Evolutionary conservation across 2,329 filamentous ascomycete genomes (phyloP), one percentile per base, ranked within the genome.

Genomic region (Curvularia sp.): DNA sequence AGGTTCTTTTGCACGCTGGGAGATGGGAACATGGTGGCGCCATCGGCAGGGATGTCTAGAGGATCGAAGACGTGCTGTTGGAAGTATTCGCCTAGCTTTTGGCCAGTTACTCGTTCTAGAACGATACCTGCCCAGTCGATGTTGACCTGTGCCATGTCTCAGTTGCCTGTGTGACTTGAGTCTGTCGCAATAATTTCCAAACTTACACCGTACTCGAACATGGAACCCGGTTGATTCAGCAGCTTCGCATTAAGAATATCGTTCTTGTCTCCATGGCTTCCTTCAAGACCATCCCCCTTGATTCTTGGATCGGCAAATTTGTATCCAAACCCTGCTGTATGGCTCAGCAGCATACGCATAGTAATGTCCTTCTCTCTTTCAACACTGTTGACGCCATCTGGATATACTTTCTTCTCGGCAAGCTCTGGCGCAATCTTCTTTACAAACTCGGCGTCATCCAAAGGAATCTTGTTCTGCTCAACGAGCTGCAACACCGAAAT

Each of bases 161-260:
- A 53, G 33, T 26, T 42, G 46, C 9, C 22, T 13, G 13, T 13
- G 6, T 13, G 1, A 10, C 5, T 10, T 5, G 15, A 18, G 33
- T 3, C 10, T 30, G 64, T 52, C 12, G 12, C 33, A 4, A 18
- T 22, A 5, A 18, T 44, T 28, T 13, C 15, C 12, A 1, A 20
- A 51, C 71, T 58, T 66, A 78, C 75, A 1, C 76, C 75, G 44
- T 90, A 89, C 56, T 85, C 81, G 84, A 86, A 90, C 3, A 78
- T 78, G 24, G 83, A 81, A 0, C 88, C 88, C 0, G 88, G 88
- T 62, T 90, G 86, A 62, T 88, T 86, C 1, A 89, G 71, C 15
- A 91, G 72, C 0, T 87, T 85, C 56, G 75, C 71, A 12, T 75
- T 69, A 35, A 81, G 66, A 43, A 88, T 77, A 24, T 86, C 86